Evolutionary conservation across 2,329 filamentous ascomycete species (phyloP).

Genomic region (Ophiostoma sp.): DNA sequence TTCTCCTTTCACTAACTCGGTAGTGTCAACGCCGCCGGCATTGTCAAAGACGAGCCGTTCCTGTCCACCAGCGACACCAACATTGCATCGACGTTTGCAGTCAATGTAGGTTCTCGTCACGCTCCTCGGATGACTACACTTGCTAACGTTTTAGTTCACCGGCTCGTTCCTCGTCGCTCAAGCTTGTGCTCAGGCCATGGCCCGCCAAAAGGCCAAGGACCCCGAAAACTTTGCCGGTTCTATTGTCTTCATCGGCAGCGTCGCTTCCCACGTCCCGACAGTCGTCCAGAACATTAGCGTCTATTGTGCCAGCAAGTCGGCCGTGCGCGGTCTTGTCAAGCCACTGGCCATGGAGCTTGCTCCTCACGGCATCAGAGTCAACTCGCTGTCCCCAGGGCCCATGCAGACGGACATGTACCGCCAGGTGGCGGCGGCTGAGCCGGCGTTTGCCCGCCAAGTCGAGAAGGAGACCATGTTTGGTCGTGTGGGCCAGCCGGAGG

Average conservation of each 20-base stretch:
- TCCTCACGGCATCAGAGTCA: slow-evolving; percentile 37
- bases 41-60: slow-evolving; percentile 8
- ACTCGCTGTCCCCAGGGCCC: slow-evolving; percentile 36
- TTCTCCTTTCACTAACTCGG: background rate
- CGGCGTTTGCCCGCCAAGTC: slow-evolving; percentile 2
- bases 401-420: slow-evolving; percentile 33
- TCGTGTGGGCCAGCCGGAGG: background rate
- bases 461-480: background rate
- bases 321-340: slow-evolving; percentile 34
- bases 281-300: slow-evolving; percentile 1
- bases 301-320: slow-evolving; percentile 34
- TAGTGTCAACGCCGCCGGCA: slow-evolving; percentile 1
- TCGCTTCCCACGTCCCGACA: background rate
- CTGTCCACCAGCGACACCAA: background rate
- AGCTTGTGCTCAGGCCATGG: slow-evolving; percentile 5
- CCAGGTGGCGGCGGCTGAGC: background rate
- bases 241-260: slow-evolving; percentile 12
- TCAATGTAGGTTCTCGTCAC: background rate
- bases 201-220: background rate
- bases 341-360: slow-evolving; percentile 30
- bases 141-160: background rate
- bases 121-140: too few relatives aligned
- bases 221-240: background rate
- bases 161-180: slow-evolving; percentile 1
- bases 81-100: background rate